These are phyloP conservation scores for Calendula officinalis DNA, from an alignment of 129 eudicot genomes.

Conservation along the genomic window DNA sequence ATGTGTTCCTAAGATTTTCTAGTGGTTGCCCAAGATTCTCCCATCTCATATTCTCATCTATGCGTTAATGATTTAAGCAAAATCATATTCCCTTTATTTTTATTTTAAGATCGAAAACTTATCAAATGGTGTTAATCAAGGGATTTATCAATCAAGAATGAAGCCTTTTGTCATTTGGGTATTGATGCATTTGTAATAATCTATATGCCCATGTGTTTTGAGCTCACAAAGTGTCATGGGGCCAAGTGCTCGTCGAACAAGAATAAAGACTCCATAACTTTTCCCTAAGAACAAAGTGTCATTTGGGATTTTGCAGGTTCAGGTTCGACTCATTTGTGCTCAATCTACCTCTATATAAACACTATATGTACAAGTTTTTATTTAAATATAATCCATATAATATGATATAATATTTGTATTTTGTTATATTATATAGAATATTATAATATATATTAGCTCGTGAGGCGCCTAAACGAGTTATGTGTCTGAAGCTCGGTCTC, in stretches of 20 bases:
- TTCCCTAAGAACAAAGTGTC: too few relatives aligned
- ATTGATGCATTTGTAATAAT: slow-evolving; percentile 11
- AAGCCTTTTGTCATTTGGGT: not conserved
- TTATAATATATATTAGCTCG: too few relatives aligned
- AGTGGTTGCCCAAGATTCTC: slow-evolving; percentile 29
- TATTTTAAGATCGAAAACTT: not conserved
- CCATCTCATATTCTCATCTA: not conserved
- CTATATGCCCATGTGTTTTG: slow-evolving; percentile 10
- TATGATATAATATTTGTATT: too few relatives aligned
- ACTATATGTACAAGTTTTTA: too few relatives aligned
- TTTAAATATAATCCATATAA: too few relatives aligned
- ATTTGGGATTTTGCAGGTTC: too few relatives aligned
- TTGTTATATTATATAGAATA: too few relatives aligned
- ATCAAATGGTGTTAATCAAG: not conserved
- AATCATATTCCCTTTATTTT: not conserved
- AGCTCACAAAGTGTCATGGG: not conserved
- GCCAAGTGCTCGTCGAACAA: slow-evolving; percentile 3
- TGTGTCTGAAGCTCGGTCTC: too few relatives aligned
- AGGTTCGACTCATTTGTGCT: too few relatives aligned
- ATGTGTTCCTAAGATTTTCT: slow-evolving; percentile 13
- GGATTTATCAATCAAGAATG: slow-evolving; percentile 5
- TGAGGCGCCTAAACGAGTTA: too few relatives aligned
- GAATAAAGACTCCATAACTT: slow-evolving; percentile 19
- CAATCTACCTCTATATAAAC: too few relatives aligned
- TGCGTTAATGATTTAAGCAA: slow-evolving; percentile 4